A percentile compares a stretch with the other conserved stretches of the same genome.
phyloP scores from a whole-genome alignment of 129 eudicot species.

The Daucus carota region DNA sequence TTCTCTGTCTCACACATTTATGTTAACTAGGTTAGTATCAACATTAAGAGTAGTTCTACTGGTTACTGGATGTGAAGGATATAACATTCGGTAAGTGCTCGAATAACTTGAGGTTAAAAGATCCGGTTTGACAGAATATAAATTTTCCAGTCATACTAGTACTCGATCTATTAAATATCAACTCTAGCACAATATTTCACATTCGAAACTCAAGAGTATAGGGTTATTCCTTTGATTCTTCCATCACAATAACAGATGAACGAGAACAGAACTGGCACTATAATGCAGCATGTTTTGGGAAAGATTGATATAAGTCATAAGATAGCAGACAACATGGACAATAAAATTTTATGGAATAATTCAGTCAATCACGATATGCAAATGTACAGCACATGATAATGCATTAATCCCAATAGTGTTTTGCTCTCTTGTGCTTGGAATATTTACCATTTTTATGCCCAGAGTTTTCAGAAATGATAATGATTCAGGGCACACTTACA shows the following conservation, averaged over 20 bases:
- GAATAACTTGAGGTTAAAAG: neutral
- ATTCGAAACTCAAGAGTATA: too few species aligned
- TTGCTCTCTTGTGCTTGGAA: slow-evolving; percentile 1
- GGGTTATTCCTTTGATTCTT: too few species aligned
- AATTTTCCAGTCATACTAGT: too few species aligned
- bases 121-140: too few species aligned
- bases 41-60: too few species aligned
- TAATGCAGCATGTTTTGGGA: neutral
- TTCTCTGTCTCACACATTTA: too few species aligned
- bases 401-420: neutral
- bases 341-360: neutral
- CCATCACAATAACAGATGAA: too few species aligned
- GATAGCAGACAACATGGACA: neutral
- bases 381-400: neutral
- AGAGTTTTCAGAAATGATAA: neutral
- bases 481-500: neutral
- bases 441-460: neutral
- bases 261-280: too few species aligned
- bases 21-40: too few species aligned
- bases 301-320: neutral
- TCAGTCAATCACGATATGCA: neutral
- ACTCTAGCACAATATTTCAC: too few species aligned
- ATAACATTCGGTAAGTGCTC: neutral
- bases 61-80: neutral
- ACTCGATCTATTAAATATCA: too few species aligned